phyloP scores from a whole-genome alignment of 345 rosid species.

The Eucalyptus shirleyi region DNA sequence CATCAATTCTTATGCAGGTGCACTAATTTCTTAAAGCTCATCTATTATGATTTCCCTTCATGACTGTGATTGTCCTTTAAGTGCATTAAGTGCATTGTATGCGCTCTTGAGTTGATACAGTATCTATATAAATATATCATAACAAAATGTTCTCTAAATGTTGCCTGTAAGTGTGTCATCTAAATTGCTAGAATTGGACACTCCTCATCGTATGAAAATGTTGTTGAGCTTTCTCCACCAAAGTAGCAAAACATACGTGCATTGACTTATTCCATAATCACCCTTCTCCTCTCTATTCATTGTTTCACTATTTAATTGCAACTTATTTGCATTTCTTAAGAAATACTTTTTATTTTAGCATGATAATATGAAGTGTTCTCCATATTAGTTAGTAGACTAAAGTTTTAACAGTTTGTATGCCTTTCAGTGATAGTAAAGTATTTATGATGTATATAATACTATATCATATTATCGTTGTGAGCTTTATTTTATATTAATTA shows the following conservation, averaged over 20 bases:
- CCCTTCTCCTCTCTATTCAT: neutral
- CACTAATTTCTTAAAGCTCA: neutral
- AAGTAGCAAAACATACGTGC: neutral
- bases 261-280: neutral
- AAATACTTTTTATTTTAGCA: neutral
- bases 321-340: neutral
- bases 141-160: neutral
- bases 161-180: neutral
- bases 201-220: neutral
- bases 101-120: neutral
- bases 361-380: neutral
- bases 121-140: neutral
- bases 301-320: neutral
- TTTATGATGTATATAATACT: neutral
- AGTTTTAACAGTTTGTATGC: neutral
- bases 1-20: constrained; percentile 92
- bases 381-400: neutral
- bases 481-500: neutral
- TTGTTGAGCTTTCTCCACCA: neutral
- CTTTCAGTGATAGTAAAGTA: neutral
- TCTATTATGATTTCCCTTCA: neutral
- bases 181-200: neutral
- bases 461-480: neutral
- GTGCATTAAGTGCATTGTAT: neutral
- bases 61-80: neutral